These are phyloP conservation scores for Peniophora sp. DNA, from an alignment of 1,284 basidiomycete species.

Conservation along the genomic window DNA sequence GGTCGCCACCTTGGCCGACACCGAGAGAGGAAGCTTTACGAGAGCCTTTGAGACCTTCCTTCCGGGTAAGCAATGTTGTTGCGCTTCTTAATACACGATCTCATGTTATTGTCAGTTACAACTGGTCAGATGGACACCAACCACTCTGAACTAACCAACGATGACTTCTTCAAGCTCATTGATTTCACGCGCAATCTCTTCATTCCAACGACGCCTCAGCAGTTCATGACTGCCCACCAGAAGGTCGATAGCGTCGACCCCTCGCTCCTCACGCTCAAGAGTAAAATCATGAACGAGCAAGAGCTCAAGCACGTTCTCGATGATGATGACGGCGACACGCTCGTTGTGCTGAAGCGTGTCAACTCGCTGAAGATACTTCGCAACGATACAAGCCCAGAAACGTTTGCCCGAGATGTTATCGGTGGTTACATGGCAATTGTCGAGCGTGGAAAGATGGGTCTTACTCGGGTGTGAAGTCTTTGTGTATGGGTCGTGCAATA, in stretches of 20 bases:
- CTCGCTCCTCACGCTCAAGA: background rate
- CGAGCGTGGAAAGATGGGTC: too few relatives aligned
- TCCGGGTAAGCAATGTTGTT: slow-evolving; percentile 31
- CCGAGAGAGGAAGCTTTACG: slow-evolving; percentile 44
- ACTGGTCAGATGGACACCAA: background rate
- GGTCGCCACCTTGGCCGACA: slow-evolving; percentile 33
- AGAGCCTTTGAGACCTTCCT: slow-evolving; percentile 38
- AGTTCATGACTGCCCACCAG: background rate
- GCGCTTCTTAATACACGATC: background rate
- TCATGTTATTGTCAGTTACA: background rate
- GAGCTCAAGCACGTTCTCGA: background rate
- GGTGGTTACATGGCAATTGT: too few relatives aligned
- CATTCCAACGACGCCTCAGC: background rate
- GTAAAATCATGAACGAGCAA: background rate
- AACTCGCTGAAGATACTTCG: background rate
- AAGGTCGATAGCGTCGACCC: background rate
- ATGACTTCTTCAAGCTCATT: background rate
- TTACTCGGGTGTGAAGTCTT: too few relatives aligned
- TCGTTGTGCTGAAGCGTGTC: background rate
- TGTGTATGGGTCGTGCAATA: too few relatives aligned
- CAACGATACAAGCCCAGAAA: too few relatives aligned
- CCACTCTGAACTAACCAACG: background rate
- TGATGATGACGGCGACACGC: background rate
- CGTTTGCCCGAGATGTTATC: too few relatives aligned
- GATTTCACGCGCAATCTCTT: background rate